Conservation (phyloP, 345 rosid genomes). For the Lagerstroemia speciosa region DNA sequence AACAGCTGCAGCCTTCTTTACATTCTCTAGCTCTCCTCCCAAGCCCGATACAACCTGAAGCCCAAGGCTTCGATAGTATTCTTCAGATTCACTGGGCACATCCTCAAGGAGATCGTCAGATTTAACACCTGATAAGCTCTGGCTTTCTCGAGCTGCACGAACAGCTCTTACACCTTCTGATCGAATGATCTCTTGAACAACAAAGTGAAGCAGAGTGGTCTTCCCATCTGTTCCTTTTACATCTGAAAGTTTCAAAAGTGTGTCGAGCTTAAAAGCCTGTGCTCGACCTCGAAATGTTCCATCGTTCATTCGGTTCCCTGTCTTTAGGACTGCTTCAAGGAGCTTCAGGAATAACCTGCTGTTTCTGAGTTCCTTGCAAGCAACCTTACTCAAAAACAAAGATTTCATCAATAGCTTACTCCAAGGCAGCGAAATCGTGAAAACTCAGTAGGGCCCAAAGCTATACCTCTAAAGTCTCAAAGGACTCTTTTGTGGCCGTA, state of each 20-base stretch:
- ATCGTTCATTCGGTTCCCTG: constrained; percentile 97
- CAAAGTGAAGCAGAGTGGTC: constrained; percentile 94
- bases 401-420: neutral
- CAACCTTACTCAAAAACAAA: constrained; percentile 39
- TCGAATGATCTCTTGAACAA: constrained; percentile 87
- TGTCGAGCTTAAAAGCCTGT: constrained; percentile 95
- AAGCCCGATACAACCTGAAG: constrained; percentile 73
- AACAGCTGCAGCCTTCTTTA: constrained; percentile 75
- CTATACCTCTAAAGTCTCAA: constrained; percentile 68
- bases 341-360: constrained; percentile 88
- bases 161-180: constrained; percentile 89
- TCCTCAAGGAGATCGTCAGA: constrained; percentile 74
- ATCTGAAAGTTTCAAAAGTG: constrained; percentile 85
- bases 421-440: neutral
- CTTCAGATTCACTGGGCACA: constrained; percentile 45
- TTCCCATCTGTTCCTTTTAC: constrained; percentile 95
- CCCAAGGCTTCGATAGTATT: constrained; percentile 61
- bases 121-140: constrained; percentile 54
- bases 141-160: constrained; percentile 57
- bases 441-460: neutral
- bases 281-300: constrained; percentile 98
- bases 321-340: constrained; percentile 96
- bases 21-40: constrained; percentile 72
- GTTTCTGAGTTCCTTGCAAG: constrained; percentile 76
- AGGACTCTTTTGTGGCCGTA: constrained; percentile 53